Evolutionary conservation across 2,329 filamentous ascomycete genomes (phyloP), one percentile per base, ranked within the genome.

Genomic region (Nigrospora osmanthi): DNA sequence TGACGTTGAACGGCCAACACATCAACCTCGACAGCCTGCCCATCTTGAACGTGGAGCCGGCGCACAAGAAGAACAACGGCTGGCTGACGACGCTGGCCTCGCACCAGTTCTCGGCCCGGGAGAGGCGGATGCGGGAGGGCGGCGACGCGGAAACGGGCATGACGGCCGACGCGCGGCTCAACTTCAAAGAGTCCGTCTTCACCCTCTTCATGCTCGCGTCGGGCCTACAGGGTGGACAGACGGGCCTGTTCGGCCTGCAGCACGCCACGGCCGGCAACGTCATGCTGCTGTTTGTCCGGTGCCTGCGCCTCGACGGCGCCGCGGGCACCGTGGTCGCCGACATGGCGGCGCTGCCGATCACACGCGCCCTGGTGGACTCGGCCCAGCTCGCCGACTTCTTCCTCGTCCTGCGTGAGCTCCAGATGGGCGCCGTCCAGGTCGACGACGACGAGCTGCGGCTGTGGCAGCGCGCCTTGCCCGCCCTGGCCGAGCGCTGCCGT

Each of bases 371-470:
- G 3, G 46, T 72, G 9, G 35, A 51, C 11, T 61, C 57, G 1
- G 50, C 51, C 1, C 51, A 57, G 38, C 49, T 73, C 14, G 57
- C 65, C 15, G 48, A 56, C 1, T 72, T 74, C 50, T 55, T 73
- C 3, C 49, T 66, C 4, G 34, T 68, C 2, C 48, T 69, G 1
- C 57, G 60, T 13, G 55, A 58, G 11, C 54, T 70, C 0, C 60
- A 68, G 38, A 60, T 64, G 44, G 61, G 61, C 50, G 61, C 56
- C 11, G 51, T 69, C n/a, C 55, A 42, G 1, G 65, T 74, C 5
- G 60, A 72, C 28, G 75, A 78, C 11, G 73, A 68, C n/a, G 83
- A 85, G 34, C 63, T 88, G 3, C 58, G 73, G 1, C 59, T 73
- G 11, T 76, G 72, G 73, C 73, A 73, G 52, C 62, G 58, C 34